These are phyloP conservation scores for Alliaria petiolata DNA, from an alignment of 345 rosid genomes.

Conservation along the genomic window DNA sequence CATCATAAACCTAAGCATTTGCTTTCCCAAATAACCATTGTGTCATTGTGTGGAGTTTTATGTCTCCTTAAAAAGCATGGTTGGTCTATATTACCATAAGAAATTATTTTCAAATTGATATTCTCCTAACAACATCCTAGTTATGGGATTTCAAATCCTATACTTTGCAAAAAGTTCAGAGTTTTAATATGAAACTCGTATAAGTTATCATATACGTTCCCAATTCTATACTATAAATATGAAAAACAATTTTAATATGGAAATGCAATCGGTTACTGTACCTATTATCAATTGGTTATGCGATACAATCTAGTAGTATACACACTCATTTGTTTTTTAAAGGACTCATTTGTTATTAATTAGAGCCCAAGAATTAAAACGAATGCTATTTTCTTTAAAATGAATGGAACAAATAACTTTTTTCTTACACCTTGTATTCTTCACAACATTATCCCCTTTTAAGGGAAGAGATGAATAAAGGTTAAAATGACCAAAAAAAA, in stretches of 20 bases:
- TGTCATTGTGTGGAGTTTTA: not conserved
- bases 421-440: too few relatives aligned
- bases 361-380: not conserved
- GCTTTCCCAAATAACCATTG: not conserved
- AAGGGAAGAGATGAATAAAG: too few relatives aligned
- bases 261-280: too few relatives aligned
- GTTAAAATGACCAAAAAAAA: too few relatives aligned
- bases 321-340: too few relatives aligned
- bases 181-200: too few relatives aligned
- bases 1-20: not conserved
- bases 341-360: not conserved
- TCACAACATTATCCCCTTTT: too few relatives aligned
- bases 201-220: too few relatives aligned
- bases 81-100: constrained; percentile 12
- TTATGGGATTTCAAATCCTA: not conserved
- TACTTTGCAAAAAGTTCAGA: not conserved
- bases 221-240: too few relatives aligned
- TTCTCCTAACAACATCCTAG: not conserved
- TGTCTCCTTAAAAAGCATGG: constrained; percentile 4
- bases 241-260: too few relatives aligned
- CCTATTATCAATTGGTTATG: too few relatives aligned
- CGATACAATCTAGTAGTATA: too few relatives aligned
- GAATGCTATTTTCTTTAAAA: not conserved
- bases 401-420: not conserved
- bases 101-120: not conserved